A percentile compares a stretch with the other conserved stretches of the same genome.
These are phyloP conservation scores for Elsinoe fawcettii DNA, from an alignment of 2,329 filamentous ascomycete species.

Conservation along the genomic window DNA sequence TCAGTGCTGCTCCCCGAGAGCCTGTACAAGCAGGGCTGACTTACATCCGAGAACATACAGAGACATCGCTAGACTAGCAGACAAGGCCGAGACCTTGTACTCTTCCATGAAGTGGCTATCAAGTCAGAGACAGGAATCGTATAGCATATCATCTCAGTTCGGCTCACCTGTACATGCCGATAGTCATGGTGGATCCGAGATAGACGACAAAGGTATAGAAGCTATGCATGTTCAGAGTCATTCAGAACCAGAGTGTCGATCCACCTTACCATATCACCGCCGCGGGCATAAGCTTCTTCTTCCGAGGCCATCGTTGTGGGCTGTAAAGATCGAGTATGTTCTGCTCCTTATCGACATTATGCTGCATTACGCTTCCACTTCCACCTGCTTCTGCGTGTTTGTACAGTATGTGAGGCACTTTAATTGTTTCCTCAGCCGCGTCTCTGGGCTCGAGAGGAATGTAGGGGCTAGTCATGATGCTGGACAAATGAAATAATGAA, in stretches of 20 bases:
- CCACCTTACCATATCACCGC: not conserved
- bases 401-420: not conserved
- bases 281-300: not conserved
- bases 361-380: not conserved
- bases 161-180: not conserved
- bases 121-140: not conserved
- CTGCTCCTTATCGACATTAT: not conserved
- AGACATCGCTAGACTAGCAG: not conserved
- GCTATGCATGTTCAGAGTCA: not conserved
- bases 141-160: not conserved
- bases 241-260: not conserved
- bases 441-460: not conserved
- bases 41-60: not conserved
- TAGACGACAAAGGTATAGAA: not conserved
- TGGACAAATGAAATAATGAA: too few species aligned
- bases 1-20: constrained; percentile 22
- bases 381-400: not conserved
- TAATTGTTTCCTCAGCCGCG: not conserved
- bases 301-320: not conserved
- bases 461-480: not conserved
- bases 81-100: not conserved
- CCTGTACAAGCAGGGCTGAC: not conserved
- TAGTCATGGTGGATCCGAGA: not conserved
- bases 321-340: not conserved
- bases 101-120: not conserved